Evolutionary conservation across 2,329 filamentous ascomycete species (phyloP), one percentile per base, ranked within the genome.

Genomic region (Aspergillus proliferans): DNA sequence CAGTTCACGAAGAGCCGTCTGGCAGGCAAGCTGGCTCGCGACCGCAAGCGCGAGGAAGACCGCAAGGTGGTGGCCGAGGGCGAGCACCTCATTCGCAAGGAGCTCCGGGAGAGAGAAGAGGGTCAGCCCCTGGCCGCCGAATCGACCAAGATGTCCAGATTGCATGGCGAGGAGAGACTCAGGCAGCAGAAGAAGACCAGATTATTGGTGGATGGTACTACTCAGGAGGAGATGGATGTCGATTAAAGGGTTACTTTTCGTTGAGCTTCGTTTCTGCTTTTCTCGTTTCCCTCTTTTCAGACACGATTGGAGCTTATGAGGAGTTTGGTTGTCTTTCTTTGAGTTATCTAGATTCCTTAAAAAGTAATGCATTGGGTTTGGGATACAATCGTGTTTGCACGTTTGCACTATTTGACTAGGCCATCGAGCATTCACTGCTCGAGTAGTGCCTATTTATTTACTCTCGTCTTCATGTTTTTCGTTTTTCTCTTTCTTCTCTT

Each of bases 1-100:
- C 86, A 86, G 57, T 95, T 96, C 76, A 96, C 95, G 79, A 91
- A 88, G 82, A 85, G 86, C 67, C 85, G 93, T 68, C 90, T 97
- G 87, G 84, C 84, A 46, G 91, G 91, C 70, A 95, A 94, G 76
- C 50, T 68, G 44, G 68, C 68, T 47, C 85, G 87, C 73, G 87
- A 87, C 71, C 81, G 84, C 66, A 84, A 93, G 76, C 78, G 88
- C 56, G 86, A 85, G 62, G 77, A 80, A 55, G 88, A 95, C 66
- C 79, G 88, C 70, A 93, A 92, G 77, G 79, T 97, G 58, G 91
- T 98, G 46, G 85, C 85, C 59, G 84, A 93, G 76, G 92, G 95
- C 73, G 84, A 90, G 76, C 93, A 98, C 74, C 79, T 98, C 70
- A 81, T 98, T 62, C 89, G 88, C 60, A 81, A 86, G 60, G 80